Evolutionary conservation across 768 basidiomycete genomes (phyloP).

Genomic region (Boletus coccyginus): DNA sequence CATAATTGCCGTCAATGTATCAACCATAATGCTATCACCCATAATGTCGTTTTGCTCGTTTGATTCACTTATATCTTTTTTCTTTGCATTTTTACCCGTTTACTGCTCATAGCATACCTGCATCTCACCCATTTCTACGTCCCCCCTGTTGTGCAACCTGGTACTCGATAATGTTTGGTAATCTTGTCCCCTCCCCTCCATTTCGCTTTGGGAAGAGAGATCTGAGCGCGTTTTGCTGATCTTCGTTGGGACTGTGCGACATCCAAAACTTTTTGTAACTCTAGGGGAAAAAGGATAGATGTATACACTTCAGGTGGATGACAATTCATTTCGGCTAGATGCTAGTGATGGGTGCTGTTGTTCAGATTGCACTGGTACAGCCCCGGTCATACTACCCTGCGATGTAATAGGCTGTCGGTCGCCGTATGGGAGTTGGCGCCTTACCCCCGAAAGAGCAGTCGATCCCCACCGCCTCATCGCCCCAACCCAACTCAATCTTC

Average conservation of each 20-base stretch:
- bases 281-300: constrained; percentile 7
- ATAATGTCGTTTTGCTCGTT: constrained; percentile 3
- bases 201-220: not conserved
- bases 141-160: not conserved
- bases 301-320: not conserved
- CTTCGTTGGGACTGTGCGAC: not conserved
- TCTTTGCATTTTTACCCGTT: constrained; percentile 18
- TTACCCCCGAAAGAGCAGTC: too few species aligned
- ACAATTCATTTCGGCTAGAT: not conserved
- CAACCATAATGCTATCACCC: not conserved
- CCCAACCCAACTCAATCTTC: too few species aligned
- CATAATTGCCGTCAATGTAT: constrained; percentile 12
- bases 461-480: too few species aligned
- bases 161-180: not conserved
- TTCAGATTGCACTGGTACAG: too few species aligned
- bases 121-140: constrained; percentile 3
- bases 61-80: constrained; percentile 7
- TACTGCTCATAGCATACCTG: constrained; percentile 19
- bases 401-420: too few species aligned
- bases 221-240: not conserved
- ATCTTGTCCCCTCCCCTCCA: not conserved
- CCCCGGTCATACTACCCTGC: too few species aligned
- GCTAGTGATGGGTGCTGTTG: too few species aligned
- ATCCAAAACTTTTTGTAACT: constrained; percentile 3
- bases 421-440: too few species aligned